Evolutionary conservation across 495 filamentous ascomycete species (phyloP), one percentile per base, ranked within the genome.

Genomic region (Podospora fimiseda): DNA sequence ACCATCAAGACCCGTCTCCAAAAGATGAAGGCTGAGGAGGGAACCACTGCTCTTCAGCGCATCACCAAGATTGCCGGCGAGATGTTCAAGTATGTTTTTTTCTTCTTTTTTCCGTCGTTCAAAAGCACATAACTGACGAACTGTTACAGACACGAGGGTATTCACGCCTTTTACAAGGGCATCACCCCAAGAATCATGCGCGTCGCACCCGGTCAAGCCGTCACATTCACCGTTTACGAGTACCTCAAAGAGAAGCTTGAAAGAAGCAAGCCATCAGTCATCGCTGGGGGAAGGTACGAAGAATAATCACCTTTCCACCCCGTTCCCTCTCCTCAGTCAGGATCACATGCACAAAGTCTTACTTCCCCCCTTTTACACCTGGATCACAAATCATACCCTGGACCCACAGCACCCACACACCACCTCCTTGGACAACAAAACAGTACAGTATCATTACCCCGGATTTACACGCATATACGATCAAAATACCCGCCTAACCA

Each of bases 1-100:
- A 99, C 93, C 39, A 97, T 99, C 74, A 98, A 99, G 82, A 99
- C 93, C 21, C 74, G 93, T 9, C 73, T 99, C 63, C 93, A 99
- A 73, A 92, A 88, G 71, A 94, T 82, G 52, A 89, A 88, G 9
- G 89, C 84, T 1, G 80, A 86, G 71, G 77, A 82, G 18, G 94
- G 93, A 13, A 84, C 91, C 60, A 85, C 81, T 1, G 90, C 91
- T 21, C 61, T 92, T 43, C 75, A 77, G 53, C 77, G 93, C 47
- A 95, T 99, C 50, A 74, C 78, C 50, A 64, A 69, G 21, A 97
- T 99, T 59, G 81, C 86, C 38, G 80, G 76, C 51, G 89, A 95
- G 57, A 97, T 99, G 93, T 95, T 94, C 74, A 92, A 85, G 86
- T 80, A 45, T 50, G 75, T 74, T 40, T n/a, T 44, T 18, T 33